Percentiles rank a stretch among this genome's conserved stretches.
Conservation (phyloP, 306 rosid genomes). For the Trifolium pratense region DNA sequence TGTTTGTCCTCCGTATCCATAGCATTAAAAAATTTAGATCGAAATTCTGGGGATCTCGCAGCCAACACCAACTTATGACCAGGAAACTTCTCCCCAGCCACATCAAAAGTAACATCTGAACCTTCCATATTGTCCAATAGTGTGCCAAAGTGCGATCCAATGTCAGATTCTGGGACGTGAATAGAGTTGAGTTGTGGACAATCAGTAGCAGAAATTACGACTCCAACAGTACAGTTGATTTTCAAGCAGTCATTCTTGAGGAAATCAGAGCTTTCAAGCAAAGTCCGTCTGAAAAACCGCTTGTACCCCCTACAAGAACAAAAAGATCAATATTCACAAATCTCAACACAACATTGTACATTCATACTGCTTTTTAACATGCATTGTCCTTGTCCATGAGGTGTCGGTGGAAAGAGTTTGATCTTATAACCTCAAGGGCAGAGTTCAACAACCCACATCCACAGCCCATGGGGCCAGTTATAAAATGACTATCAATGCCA, state of each 20-base stretch:
- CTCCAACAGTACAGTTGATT: conserved; percentile 93
- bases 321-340: conserved; percentile 25
- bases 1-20: conserved; percentile 51
- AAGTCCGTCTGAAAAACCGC: conserved; percentile 69
- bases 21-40: conserved; percentile 53
- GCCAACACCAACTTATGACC: conserved; percentile 85
- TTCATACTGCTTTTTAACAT: conserved; percentile 12
- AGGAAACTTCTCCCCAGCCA: conserved; percentile 71
- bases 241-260: conserved; percentile 84
- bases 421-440: no score
- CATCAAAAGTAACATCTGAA: conserved; percentile 71
- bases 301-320: conserved; percentile 78
- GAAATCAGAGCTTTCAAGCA: conserved; percentile 74
- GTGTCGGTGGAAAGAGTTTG: not conserved
- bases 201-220: conserved; percentile 77
- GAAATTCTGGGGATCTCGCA: conserved; percentile 75
- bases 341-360: conserved; percentile 9
- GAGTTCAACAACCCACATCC: not conserved
- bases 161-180: conserved; percentile 75
- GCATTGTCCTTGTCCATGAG: not conserved
- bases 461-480: not conserved
- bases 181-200: conserved; percentile 64
- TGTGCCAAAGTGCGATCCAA: conserved; percentile 70
- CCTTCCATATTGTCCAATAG: conserved; percentile 83
- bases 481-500: not conserved